phyloP scores from a whole-genome alignment of 495 filamentous ascomycete genomes.

The Recurvomyces mirabilis region DNA sequence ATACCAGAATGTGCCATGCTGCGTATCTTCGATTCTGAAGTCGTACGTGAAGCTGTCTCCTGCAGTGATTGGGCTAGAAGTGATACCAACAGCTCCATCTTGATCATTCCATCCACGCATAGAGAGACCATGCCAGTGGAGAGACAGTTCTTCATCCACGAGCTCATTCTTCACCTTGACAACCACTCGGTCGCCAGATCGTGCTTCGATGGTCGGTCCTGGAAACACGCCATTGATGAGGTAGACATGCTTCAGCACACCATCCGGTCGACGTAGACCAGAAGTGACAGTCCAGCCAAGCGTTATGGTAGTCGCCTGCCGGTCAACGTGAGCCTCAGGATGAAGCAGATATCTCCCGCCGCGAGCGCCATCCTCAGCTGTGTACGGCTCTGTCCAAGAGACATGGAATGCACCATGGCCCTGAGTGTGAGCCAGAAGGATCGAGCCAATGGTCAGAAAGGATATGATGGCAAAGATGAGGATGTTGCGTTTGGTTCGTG shows the following conservation, averaged over 20 bases:
- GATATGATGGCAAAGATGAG: too few relatives aligned
- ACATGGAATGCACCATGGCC: too few relatives aligned
- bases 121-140: constrained; percentile 17
- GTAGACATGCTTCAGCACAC: constrained; percentile 19
- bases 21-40: constrained; percentile 5
- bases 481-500: too few relatives aligned
- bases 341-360: too few relatives aligned
- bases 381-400: too few relatives aligned
- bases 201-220: constrained; percentile 42
- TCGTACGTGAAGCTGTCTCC: constrained; percentile 13
- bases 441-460: too few relatives aligned
- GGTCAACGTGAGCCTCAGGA: constrained; percentile 8
- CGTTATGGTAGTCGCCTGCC: constrained; percentile 1
- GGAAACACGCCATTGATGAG: constrained; percentile 45
- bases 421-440: too few relatives aligned
- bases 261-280: constrained; percentile 24
- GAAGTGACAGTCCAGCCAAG: constrained; percentile 7
- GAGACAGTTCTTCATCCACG: constrained; percentile 1
- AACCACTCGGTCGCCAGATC: constrained; percentile 33
- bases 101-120: constrained; percentile 1
- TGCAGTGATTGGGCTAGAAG: constrained; percentile 1
- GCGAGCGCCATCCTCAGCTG: too few relatives aligned
- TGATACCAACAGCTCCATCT: constrained; percentile 8
- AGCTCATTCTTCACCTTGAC: constrained; percentile 11
- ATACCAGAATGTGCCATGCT: constrained; percentile 19